Evolutionary conservation across 345 rosid genomes (phyloP).

Genomic region (Hypericum perforatum): DNA sequence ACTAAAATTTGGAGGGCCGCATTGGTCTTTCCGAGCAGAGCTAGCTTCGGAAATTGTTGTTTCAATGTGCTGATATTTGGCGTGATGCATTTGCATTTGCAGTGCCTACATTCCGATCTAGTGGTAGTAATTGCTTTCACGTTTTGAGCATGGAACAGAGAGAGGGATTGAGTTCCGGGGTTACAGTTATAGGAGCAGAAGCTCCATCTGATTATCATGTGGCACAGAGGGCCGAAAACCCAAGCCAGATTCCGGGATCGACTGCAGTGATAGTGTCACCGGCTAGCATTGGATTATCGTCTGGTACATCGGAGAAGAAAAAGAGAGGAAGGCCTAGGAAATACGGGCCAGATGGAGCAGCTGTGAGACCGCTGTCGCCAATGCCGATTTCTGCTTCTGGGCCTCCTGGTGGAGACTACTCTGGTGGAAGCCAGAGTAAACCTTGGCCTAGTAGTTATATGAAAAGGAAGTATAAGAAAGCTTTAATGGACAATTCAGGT

Average conservation of each 20-base stretch:
- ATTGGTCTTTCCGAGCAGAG: no score
- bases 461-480: conserved; percentile 39
- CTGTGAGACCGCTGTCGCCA: conserved; percentile 37
- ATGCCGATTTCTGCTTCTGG: conserved; percentile 45
- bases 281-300: conserved; percentile 28
- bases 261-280: conserved; percentile 27
- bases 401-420: conserved; percentile 29
- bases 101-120: conserved; percentile 8
- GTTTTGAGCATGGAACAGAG: conserved; percentile 43
- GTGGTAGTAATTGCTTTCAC: conserved; percentile 1
- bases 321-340: conserved; percentile 86
- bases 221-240: conserved; percentile 48
- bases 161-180: conserved; percentile 48
- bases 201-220: conserved; percentile 63
- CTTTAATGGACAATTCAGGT: conserved; percentile 45
- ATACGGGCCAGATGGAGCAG: conserved; percentile 58
- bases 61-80: no score
- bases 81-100: conserved; percentile 14
- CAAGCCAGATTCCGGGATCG: conserved; percentile 33
- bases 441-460: conserved; percentile 35
- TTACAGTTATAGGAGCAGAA: conserved; percentile 69
- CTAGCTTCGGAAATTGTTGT: no score
- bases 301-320: conserved; percentile 48
- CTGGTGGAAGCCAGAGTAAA: conserved; percentile 39
- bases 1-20: no score